Percentiles rank a stretch among this genome's conserved stretches.
phyloP scores from a whole-genome alignment of 768 basidiomycete species.

The Hypholoma sublateritium region DNA sequence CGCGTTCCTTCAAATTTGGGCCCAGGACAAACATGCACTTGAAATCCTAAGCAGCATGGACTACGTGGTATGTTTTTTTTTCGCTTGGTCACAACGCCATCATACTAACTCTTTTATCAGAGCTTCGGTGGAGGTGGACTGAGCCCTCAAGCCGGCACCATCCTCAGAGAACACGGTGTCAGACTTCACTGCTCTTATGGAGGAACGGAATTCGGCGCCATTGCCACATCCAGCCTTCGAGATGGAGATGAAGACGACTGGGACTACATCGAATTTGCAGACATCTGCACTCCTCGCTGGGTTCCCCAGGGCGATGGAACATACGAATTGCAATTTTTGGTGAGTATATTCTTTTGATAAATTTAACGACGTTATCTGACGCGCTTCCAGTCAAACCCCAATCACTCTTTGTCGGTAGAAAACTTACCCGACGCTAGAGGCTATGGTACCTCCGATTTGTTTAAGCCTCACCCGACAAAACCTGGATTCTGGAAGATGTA shows the following conservation, averaged over 20 bases:
- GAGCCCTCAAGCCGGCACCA: constrained; percentile 31
- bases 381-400: constrained; percentile 26
- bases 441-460: constrained; percentile 45
- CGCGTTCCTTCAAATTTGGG: constrained; percentile 38
- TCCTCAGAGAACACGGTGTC: constrained; percentile 32
- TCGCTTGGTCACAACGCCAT: too few species aligned
- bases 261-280: constrained; percentile 32
- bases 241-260: constrained; percentile 24
- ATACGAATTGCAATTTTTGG: constrained; percentile 39
- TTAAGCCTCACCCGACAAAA: constrained; percentile 42
- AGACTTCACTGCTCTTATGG: constrained; percentile 33
- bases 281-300: constrained; percentile 32
- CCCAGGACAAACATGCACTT: constrained; percentile 23
- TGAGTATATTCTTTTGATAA: constrained; percentile 11
- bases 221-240: constrained; percentile 14
- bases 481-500: constrained; percentile 42
- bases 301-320: constrained; percentile 35
- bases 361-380: not conserved
- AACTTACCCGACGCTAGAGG: constrained; percentile 37
- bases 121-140: constrained; percentile 35
- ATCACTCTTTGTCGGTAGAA: constrained; percentile 32
- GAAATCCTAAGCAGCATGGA: constrained; percentile 22
- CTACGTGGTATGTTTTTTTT: constrained; percentile 1
- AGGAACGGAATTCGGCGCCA: constrained; percentile 32
- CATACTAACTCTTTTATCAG: constrained; percentile 17